Evolutionary conservation across 441 rosid species (phyloP).

Genomic region (Populus hybrid): DNA sequence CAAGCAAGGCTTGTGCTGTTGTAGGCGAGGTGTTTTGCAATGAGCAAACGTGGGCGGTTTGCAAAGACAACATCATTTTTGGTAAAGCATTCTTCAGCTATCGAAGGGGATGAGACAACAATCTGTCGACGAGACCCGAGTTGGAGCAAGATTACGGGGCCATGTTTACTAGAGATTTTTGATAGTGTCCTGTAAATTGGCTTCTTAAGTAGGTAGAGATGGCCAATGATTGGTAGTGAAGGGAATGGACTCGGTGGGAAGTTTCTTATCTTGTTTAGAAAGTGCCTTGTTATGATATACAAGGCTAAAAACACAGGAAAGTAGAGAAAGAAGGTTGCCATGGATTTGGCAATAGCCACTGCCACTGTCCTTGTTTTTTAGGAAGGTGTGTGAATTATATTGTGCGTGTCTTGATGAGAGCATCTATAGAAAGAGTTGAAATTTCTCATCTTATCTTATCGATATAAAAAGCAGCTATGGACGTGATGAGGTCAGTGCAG

Average conservation of each 20-base stretch:
- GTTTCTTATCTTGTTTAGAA: conserved; percentile 23
- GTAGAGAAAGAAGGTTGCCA: neutral
- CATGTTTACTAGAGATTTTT: conserved; percentile 27
- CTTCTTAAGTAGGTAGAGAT: conserved; percentile 47
- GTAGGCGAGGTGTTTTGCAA: conserved; percentile 37
- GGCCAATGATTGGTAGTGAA: conserved; percentile 48
- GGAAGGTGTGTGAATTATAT: too few relatives aligned
- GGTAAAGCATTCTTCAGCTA: conserved; percentile 51
- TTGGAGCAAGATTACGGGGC: conserved; percentile 39
- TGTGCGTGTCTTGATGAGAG: too few relatives aligned
- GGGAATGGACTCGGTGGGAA: conserved; percentile 46
- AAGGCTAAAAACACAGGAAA: neutral
- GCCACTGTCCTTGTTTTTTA: too few relatives aligned
- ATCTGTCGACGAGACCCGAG: conserved; percentile 49
- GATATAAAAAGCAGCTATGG: too few relatives aligned
- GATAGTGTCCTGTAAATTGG: conserved; percentile 45
- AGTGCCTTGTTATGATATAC: neutral
- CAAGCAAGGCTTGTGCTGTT: conserved; percentile 38
- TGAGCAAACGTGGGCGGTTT: conserved; percentile 43
- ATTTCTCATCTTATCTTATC: too few relatives aligned
- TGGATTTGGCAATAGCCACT: neutral
- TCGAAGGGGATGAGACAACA: conserved; percentile 46
- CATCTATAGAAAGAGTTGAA: too few relatives aligned
- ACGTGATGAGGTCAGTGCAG: too few relatives aligned
- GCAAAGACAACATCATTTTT: conserved; percentile 44